These are phyloP conservation scores for Cubamyces lactineus DNA, from an alignment of 768 basidiomycete genomes.

Conservation along the genomic window DNA sequence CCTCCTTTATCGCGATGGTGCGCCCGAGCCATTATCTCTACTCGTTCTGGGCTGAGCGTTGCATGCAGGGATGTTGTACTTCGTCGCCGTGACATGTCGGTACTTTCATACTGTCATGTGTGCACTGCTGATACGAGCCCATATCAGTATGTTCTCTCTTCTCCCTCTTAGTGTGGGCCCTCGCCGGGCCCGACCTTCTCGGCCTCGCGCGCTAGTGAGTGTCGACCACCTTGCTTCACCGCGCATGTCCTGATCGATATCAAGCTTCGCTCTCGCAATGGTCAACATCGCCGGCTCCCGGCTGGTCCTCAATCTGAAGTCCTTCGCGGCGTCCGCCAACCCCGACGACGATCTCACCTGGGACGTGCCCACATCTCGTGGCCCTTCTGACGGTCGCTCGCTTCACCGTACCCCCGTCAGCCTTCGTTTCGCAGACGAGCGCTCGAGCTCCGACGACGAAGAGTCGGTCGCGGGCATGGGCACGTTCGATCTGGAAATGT, in stretches of 20 bases:
- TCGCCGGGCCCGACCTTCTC: conserved; percentile 30
- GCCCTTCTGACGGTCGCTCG: background rate
- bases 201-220: conserved; percentile 36
- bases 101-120: background rate
- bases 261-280: conserved; percentile 34
- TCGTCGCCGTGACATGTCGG: conserved; percentile 33
- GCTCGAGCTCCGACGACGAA: background rate
- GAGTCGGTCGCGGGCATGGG: background rate
- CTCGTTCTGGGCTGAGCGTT: background rate
- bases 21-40: background rate
- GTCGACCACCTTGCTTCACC: background rate
- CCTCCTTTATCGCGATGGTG: conserved; percentile 35
- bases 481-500: conserved; percentile 32
- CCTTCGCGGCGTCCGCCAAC: conserved; percentile 25
- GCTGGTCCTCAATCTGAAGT: conserved; percentile 34
- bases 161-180: conserved; percentile 34
- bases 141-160: conserved; percentile 32
- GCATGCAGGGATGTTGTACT: conserved; percentile 32
- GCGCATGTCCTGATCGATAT: background rate
- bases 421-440: conserved; percentile 4
- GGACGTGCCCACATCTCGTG: conserved; percentile 4
- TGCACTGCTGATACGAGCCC: background rate
- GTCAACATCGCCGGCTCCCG: conserved; percentile 34
- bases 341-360: conserved; percentile 16
- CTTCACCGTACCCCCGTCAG: background rate